Base-by-base conservation (phyloP, 2,329 filamentous ascomycete species). In the Epicoccum nigrum region DNA sequence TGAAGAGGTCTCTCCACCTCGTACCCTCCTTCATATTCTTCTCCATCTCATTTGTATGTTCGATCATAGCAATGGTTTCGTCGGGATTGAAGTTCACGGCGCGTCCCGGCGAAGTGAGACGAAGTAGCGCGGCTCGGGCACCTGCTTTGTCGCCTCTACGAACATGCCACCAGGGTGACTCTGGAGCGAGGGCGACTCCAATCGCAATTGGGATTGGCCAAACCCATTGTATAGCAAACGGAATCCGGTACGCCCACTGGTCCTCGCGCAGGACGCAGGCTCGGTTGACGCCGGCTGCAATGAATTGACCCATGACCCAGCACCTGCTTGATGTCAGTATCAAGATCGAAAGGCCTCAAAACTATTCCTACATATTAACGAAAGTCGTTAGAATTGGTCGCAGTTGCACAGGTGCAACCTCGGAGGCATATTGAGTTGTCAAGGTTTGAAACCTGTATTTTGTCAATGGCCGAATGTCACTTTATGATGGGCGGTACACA, bases 1-100 rank as follows among this genome's bases (percentile, higher is more conserved):
- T 87, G 81, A 95, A 94, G 73, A 90, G 93, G 69, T 96, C 90
- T 59, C 81, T 74, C 72, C 92, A 96, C 37, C 81, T 85, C 7
- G 88, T 84, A 20, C 90, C 90, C 12, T 78, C 77, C 23, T 53
- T 51, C 47, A 90, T 87, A 69, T 82, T 77, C 67, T 89, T 82
- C 70, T 96, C 91, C n/a, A 95, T 76, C 1, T 88, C 87, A 1
- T 88, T 92, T 1, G 91, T 96, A 67, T 94, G 89, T 3, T 90
- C 84, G 85, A 96, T 96, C 89, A 95, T 93, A 59, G 89, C 86
- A 54, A 96, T 81, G 0, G 89, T 94, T 7, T 68, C 63, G 38
- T 68, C 66, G 7, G 60, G 56, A 19, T 69, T 64, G 51, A 65
- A 65, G 20, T 86, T 82, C 0, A 84, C 85, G 54, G 90, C 84